Evolutionary conservation across 495 filamentous ascomycete species (phyloP), one percentile per base, ranked within the genome.

Genomic region (Penicillium daleae): DNA sequence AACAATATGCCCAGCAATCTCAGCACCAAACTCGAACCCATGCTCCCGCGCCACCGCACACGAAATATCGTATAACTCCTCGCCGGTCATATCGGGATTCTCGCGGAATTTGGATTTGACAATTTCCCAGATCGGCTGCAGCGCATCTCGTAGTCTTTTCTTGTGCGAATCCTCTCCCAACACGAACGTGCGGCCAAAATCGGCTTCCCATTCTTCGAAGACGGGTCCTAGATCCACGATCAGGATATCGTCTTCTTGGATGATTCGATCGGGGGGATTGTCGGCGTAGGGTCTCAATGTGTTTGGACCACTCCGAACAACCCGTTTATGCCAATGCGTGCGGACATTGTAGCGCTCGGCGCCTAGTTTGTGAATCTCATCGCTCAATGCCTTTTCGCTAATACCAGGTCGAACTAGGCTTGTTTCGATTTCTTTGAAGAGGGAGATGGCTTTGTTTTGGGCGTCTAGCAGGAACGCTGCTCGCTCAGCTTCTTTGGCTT

Each of bases 241-340:
- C 0, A 84, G 68, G 56, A 83, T 83, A 54, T 84, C 80, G 51
- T 84, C 79, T 13, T 57, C 53, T 44, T 78, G 61, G 50, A 84
- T 79, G 31, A 78, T 66, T 4, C 81, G 80, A 60, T 84, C 79
- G 2, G 80, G 79, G 5, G 79, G 81, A 54, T 82, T 83, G 5
- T 79, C 81, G 7, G 70, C 59, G 37, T 80, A 83, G 0, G 81
- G 81, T 10, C 64, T 57, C 2, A 83, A 42, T 0, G 81, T 84
- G 60, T 83, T 84, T 26, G 76, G 76, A 1, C 82, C 82, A 48
- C 79, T 82, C 13, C 82, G 74, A 46, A 83, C 74, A 1, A 83
- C 76, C 10, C 81, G 77, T 64, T 83, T 84, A 64, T 83, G 81
- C 81, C 82, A 83, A 29, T 82, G 78, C 4, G 77, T 82, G 22